Conservation (phyloP, 2,329 filamentous ascomycete genomes). For the Pseudogymnoascus destructans region DNA sequence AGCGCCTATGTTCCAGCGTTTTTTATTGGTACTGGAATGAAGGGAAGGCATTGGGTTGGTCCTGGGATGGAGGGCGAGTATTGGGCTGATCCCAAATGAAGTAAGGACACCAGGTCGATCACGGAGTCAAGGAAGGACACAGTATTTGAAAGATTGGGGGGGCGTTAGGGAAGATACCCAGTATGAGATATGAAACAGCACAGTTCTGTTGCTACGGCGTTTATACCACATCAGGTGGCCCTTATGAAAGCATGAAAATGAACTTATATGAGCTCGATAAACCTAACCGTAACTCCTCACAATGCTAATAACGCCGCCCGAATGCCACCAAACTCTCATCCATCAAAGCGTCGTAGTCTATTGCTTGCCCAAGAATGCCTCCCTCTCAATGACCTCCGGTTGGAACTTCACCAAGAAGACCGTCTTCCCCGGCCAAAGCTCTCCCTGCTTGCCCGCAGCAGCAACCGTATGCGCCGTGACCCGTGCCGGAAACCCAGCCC, state of each 20-base stretch:
- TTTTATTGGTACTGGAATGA: not conserved
- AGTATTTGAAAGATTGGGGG: not conserved
- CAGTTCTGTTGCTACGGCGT: not conserved
- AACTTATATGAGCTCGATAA: slow-evolving; percentile 3
- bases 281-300: slow-evolving; percentile 17
- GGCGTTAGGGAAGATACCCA: not conserved
- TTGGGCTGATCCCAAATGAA: not conserved
- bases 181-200: not conserved
- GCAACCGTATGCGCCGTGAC: slow-evolving; percentile 75
- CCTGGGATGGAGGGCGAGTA: not conserved
- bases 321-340: not conserved
- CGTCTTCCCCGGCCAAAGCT: slow-evolving; percentile 93
- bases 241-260: slow-evolving; percentile 1
- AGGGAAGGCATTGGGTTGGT: not conserved
- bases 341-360: not conserved
- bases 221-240: not conserved
- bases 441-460: slow-evolving; percentile 36
- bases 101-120: not conserved
- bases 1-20: not conserved
- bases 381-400: slow-evolving; percentile 80
- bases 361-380: slow-evolving; percentile 49
- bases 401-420: slow-evolving; percentile 93
- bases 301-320: slow-evolving; percentile 18
- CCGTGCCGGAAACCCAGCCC: slow-evolving; percentile 73
- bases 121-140: not conserved